Evolutionary conservation across 2,329 filamentous ascomycete species (phyloP).

Genomic region (Thielaviopsis ethacetica): DNA sequence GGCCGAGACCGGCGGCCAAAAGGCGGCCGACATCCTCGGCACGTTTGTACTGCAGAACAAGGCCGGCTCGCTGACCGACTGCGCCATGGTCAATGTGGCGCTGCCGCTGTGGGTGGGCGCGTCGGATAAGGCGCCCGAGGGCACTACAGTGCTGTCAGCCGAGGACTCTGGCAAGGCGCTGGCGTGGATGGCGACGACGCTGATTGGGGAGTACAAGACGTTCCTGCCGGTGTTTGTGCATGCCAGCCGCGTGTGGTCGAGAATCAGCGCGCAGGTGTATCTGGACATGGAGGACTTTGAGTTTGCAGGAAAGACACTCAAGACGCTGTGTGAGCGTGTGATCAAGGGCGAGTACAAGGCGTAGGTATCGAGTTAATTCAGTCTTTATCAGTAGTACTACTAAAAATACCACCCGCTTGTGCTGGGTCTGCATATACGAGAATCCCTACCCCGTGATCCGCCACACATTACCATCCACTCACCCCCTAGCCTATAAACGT

Average conservation of each 20-base stretch:
- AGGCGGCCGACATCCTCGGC: slow-evolving; percentile 44
- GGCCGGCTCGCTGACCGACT: slow-evolving; percentile 43
- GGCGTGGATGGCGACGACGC: slow-evolving; percentile 39
- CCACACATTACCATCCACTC: background rate
- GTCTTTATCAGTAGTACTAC: background rate
- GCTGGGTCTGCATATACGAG: background rate
- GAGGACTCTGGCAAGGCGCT: slow-evolving; percentile 24
- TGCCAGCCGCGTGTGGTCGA: slow-evolving; percentile 46
- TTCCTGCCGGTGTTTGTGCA: slow-evolving; percentile 52
- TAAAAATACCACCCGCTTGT: background rate
- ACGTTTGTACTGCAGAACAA: slow-evolving; percentile 58
- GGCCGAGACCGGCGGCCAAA: slow-evolving; percentile 44
- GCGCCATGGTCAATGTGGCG: slow-evolving; percentile 56
- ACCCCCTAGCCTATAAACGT: background rate
- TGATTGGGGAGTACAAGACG: slow-evolving; percentile 49
- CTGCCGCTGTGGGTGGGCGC: slow-evolving; percentile 39
- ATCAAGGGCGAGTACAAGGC: slow-evolving; percentile 19
- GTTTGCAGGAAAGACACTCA: slow-evolving; percentile 44
- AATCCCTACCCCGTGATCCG: background rate
- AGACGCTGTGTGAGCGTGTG: slow-evolving; percentile 28
- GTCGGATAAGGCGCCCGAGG: slow-evolving; percentile 17
- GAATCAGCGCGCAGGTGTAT: slow-evolving; percentile 71
- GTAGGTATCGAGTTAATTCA: background rate
- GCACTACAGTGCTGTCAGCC: slow-evolving; percentile 16
- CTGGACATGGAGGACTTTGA: slow-evolving; percentile 67